Base-by-base conservation (phyloP, 345 rosid genomes). In the Eucalyptus virginea region DNA sequence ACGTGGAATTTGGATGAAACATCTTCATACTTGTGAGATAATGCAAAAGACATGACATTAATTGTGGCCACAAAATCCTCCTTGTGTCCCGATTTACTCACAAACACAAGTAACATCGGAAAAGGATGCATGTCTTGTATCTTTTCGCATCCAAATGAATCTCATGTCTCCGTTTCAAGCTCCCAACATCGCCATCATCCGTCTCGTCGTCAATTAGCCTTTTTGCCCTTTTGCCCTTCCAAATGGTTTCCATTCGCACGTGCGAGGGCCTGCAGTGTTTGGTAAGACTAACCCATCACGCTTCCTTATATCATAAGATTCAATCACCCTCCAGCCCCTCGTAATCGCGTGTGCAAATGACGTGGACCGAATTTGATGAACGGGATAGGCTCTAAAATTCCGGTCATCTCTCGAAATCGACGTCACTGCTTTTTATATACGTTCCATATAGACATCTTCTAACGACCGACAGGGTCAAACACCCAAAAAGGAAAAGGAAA, bases 401-500 rank as follows among this genome's bases (percentile, higher is more conserved):
- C 13, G 24, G 18, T 67, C 42, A 19, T 17, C 21, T 67, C 19
- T 34, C 13, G 44, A 69, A 69, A 19, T 1, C 15, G 28, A 72
- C 26, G 2, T 4, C 4, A 7, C 44, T 72, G 9, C 24, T 72
- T 19, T 9, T 11, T 5, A 11, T 5, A 19, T 19, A 37, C 8
- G 26, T 0, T 19, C 81, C 45, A 2, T 5, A 10, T 18, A 2
- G 23, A 10, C 21, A 21, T 37, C 5, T 34, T 72, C 13, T 34
- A 34, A 72, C 17, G 21, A 72, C 24, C 6, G 13, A 1, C 13
- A 6, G 81, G 1, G 13, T 10, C 21, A 19, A 19, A 8, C 18
- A 0, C 18, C 9, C 37, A 7, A 8, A 65, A 65, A n/a, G 5
- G 34, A 4, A 12, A n/a, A n/a, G 4, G 5, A 7, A 65, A 1